These are phyloP conservation scores for Xylaria castorea DNA, from an alignment of 495 filamentous ascomycete species.

Conservation along the genomic window DNA sequence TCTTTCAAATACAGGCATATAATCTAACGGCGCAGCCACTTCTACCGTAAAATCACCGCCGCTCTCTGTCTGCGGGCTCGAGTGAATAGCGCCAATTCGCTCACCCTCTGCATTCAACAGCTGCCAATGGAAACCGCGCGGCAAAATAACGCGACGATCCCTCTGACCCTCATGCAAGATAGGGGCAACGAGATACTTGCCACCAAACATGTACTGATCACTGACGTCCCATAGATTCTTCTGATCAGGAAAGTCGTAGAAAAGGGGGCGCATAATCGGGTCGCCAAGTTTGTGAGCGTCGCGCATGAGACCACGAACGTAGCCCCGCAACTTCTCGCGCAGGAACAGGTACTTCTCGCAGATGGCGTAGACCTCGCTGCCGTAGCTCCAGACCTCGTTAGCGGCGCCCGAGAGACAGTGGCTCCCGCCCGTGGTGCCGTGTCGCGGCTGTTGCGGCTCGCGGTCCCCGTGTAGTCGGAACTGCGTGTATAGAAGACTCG, in stretches of 20 bases:
- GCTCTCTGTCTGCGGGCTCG: constrained; percentile 27
- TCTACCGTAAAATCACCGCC: constrained; percentile 48
- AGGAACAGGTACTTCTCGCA: constrained; percentile 61
- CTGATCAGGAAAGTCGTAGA: constrained; percentile 64
- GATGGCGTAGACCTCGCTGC: constrained; percentile 60
- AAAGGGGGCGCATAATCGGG: constrained; percentile 62
- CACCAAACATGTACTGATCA: constrained; percentile 62
- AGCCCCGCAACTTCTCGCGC: constrained; percentile 59
- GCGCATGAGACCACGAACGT: constrained; percentile 58
- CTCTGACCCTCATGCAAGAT: constrained; percentile 53
- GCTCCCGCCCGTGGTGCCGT: constrained; percentile 45
- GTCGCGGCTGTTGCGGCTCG: constrained; percentile 54
- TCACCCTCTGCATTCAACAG: constrained; percentile 10
- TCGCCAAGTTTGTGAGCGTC: constrained; percentile 61
- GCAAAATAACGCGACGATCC: constrained; percentile 54
- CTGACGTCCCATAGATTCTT: constrained; percentile 55
- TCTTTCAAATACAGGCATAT: constrained; percentile 56
- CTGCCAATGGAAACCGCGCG: constrained; percentile 53
- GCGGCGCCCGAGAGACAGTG: constrained; percentile 48
- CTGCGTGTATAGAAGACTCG: too few species aligned
- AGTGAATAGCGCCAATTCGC: constrained; percentile 40
- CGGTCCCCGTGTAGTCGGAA: constrained; percentile 66
- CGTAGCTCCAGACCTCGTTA: constrained; percentile 68
- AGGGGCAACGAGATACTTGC: constrained; percentile 60
- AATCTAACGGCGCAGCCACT: constrained; percentile 56